Conservation (phyloP, 139 green algal species). For the Prasinococcaceae sp. region DNA sequence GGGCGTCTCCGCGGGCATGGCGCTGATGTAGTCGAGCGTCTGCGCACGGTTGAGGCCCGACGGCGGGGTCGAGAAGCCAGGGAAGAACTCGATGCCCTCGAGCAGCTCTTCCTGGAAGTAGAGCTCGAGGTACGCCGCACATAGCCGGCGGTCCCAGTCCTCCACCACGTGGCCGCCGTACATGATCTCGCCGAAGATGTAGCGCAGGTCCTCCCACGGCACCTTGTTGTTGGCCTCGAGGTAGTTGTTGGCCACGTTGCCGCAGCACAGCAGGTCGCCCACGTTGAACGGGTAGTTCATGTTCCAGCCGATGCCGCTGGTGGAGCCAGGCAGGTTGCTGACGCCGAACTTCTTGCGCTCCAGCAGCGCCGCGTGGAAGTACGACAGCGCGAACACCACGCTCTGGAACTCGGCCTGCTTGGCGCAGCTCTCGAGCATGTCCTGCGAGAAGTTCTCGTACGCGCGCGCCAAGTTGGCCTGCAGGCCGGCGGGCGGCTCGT, state of each 20-base stretch:
- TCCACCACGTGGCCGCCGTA: constrained; percentile 91
- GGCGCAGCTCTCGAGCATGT: constrained; percentile 67
- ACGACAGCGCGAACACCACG: constrained; percentile 78
- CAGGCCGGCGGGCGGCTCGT: constrained; percentile 75
- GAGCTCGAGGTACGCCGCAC: constrained; percentile 50
- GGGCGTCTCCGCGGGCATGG: constrained; percentile 61
- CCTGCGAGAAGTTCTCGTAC: constrained; percentile 65
- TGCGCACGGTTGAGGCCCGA: constrained; percentile 44
- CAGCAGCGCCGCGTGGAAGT: constrained; percentile 76
- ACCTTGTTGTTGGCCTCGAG: constrained; percentile 76
- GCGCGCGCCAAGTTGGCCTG: constrained; percentile 36
- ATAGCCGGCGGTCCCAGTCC: constrained; percentile 75
- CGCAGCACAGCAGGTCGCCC: constrained; percentile 75
- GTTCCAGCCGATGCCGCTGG: constrained; percentile 57
- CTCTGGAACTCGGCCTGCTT: constrained; percentile 59
- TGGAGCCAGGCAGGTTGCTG: constrained; percentile 23
- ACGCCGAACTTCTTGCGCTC: constrained; percentile 92
- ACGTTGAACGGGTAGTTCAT: constrained; percentile 93
- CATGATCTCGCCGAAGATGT: constrained; percentile 93
- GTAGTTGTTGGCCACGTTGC: constrained; percentile 68
- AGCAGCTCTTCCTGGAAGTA: constrained; percentile 69
- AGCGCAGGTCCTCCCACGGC: constrained; percentile 32
- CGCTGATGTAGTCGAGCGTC: constrained; percentile 58
- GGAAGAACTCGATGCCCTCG: constrained; percentile 24
- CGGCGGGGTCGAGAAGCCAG: constrained; percentile 34